Conservation (phyloP, 129 eudicot species). For the Lactuca sativa region DNA sequence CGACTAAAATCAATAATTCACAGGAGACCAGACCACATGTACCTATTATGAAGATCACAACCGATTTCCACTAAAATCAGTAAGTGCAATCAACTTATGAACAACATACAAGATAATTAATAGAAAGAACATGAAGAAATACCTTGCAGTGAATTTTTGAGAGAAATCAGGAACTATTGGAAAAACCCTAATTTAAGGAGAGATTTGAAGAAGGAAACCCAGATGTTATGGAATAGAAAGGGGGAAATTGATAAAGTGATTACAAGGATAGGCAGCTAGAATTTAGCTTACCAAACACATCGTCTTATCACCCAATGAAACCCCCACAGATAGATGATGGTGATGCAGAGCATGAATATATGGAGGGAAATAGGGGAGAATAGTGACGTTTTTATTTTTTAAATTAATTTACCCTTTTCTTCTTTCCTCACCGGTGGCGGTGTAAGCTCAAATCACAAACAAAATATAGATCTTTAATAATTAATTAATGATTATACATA, state of each 20-base stretch:
- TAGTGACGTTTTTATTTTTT: conserved; percentile 19
- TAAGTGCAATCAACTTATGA: not conserved
- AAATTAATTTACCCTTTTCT: conserved; percentile 5
- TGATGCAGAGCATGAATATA: conserved; percentile 20
- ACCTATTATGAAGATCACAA: not conserved
- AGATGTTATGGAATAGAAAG: not conserved
- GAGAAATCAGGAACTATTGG: conserved; percentile 3
- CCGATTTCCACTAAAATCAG: not conserved
- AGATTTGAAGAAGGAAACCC: not conserved
- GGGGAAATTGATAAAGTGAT: not conserved
- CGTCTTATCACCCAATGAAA: conserved; percentile 27
- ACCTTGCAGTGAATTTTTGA: conserved; percentile 21
- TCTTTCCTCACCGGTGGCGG: conserved; percentile 22
- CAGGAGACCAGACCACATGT: not conserved
- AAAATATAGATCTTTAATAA: not conserved
- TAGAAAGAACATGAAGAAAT: not conserved
- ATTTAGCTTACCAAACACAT: conserved; percentile 62
- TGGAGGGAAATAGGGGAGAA: conserved; percentile 35
- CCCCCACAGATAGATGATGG: conserved; percentile 8
- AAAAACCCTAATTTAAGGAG: conserved; percentile 14
- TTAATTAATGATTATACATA: too few species aligned
- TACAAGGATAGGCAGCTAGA: conserved; percentile 52
- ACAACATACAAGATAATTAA: conserved; percentile 4
- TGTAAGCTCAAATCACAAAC: not conserved
- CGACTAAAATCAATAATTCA: conserved; percentile 2